Conservation (phyloP, 192 early-diverging fungal genomes). For the Backusella parvicylindrica region DNA sequence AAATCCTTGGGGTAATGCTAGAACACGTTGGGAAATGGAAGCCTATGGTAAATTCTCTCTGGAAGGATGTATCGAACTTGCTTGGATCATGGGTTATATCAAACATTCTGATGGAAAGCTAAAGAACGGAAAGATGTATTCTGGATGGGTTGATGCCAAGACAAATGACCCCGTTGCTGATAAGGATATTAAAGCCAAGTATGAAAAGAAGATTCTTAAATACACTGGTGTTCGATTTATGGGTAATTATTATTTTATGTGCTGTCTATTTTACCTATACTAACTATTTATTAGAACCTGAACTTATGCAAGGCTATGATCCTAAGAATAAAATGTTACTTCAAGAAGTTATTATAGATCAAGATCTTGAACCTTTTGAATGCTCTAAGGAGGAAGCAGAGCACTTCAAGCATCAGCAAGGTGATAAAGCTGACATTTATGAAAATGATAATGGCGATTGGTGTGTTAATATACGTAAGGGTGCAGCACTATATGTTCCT, state of each 20-base stretch:
- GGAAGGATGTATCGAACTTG: constrained; percentile 93
- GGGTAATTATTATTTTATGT: constrained; percentile 34
- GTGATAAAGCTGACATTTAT: constrained; percentile 72
- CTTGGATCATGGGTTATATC: constrained; percentile 97
- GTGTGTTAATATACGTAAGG: constrained; percentile 81
- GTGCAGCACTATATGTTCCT: constrained; percentile 83
- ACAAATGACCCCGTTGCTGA: constrained; percentile 84
- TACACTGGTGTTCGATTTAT: constrained; percentile 92
- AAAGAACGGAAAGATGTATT: constrained; percentile 73
- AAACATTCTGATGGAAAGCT: constrained; percentile 81
- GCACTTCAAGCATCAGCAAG: constrained; percentile 82
- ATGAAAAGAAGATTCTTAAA: constrained; percentile 84
- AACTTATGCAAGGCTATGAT: constrained; percentile 80
- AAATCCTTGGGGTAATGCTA: constrained; percentile 81
- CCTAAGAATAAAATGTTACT: constrained; percentile 80
- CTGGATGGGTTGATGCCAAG: constrained; percentile 91
- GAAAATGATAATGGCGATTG: constrained; percentile 63
- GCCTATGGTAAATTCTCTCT: constrained; percentile 82
- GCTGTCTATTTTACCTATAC: neutral
- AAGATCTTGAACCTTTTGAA: constrained; percentile 87
- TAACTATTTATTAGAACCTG: constrained; percentile 44
- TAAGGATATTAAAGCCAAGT: constrained; percentile 82
- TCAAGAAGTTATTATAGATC: constrained; percentile 86
- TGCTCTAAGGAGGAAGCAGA: constrained; percentile 82
- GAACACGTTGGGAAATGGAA: constrained; percentile 98